These are phyloP conservation scores for Chloris gayana DNA, from an alignment of 176 grass and related monocot genomes.

Conservation along the genomic window DNA sequence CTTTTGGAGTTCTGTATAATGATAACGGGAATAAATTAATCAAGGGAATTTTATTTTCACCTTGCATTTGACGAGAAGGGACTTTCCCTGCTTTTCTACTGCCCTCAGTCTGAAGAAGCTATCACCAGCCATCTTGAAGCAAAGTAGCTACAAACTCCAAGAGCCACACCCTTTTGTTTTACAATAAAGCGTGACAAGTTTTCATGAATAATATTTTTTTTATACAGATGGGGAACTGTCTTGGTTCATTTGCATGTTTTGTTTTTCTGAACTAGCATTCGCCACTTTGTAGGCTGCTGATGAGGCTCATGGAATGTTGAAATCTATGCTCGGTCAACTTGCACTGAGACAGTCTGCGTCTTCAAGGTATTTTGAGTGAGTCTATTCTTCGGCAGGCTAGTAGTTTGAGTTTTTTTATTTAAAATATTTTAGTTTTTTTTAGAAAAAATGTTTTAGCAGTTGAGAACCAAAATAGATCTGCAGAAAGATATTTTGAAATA, in stretches of 20 bases:
- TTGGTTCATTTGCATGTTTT: conserved; percentile 17
- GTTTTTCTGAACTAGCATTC: neutral
- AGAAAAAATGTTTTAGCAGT: neutral
- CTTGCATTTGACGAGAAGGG: neutral
- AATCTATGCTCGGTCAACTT: conserved; percentile 69
- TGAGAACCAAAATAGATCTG: neutral
- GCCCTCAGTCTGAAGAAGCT: neutral
- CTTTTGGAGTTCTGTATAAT: conserved; percentile 25
- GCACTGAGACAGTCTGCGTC: conserved; percentile 53
- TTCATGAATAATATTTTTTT: neutral
- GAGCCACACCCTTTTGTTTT: neutral
- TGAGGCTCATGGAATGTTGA: conserved; percentile 68
- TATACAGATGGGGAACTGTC: neutral
- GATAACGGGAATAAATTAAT: conserved; percentile 19
- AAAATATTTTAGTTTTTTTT: neutral
- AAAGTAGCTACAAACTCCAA: neutral
- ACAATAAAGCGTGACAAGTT: neutral
- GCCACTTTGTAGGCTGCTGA: conserved; percentile 65
- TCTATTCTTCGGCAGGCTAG: neutral
- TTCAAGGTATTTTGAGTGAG: conserved; percentile 56
- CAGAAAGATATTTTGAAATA: neutral
- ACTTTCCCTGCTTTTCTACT: neutral
- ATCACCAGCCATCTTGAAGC: neutral
- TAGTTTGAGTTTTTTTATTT: conserved; percentile 16
- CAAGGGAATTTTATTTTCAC: neutral